Base-by-base conservation (phyloP, 441 rosid species). In the Aleurites moluccanus region DNA sequence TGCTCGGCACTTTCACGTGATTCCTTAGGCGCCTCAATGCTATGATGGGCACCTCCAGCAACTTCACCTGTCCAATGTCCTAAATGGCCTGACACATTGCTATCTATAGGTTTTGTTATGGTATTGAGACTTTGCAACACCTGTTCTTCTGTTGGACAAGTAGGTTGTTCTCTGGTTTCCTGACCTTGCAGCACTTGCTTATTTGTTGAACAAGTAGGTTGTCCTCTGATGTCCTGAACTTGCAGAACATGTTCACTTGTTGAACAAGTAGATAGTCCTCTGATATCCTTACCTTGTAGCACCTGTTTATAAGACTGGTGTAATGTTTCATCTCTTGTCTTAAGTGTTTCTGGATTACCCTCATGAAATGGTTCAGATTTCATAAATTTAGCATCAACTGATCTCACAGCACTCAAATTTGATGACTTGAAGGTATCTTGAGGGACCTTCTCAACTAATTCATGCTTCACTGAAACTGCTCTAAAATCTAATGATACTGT, bases 351-450 rank as follows among this genome's bases (percentile, higher is more conserved):
- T 20, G 68, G 77, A 14, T 72, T 79, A 70, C 64, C 77, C 67
- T 83, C 87, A 57, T 42, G 74, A 75, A 53, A 67, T 68, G 85
- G 85, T 81, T 91, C 94, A 70, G 82, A 70, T 85, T 92, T 94
- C 69, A 89, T 10, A 10, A 81, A 77, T 60, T 75, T 69, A 63
- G 80, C 74, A 75, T 47, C 81, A 80, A 75, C 77, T 33, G 76
- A 62, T 52, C 83, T 81, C 44, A 35, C 40, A 71, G 78, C 0
- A 64, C 69, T 62, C 75, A 64, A 30, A 80, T 70, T 68, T 60
- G 88, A 72, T 33, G 73, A 74, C 72, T 53, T 72, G 28, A 11
- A 27, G 40, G 73, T 63, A 76, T 69, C 86, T 45, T 25, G 63
- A 52, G 77, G 78, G 72, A 67, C 33, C 53, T 76, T 83, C 27